A percentile compares a stretch with the other conserved stretches of the same genome.
Conservation (phyloP, 306 rosid species). For the Carpinus viminea region DNA sequence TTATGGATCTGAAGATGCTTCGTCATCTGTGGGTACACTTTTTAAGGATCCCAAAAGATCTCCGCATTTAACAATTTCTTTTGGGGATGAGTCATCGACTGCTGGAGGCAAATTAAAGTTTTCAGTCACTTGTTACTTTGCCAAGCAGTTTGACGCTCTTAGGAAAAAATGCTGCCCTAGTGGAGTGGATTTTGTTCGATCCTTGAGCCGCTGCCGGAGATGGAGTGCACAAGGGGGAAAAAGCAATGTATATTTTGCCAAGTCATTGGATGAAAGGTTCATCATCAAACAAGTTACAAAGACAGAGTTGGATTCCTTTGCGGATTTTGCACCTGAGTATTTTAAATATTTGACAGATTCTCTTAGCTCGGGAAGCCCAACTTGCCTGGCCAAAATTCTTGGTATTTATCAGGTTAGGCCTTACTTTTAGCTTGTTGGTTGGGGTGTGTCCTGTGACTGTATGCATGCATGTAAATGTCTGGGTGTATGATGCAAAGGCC, state of each 20-base stretch:
- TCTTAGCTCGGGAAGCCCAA: constrained; percentile 76
- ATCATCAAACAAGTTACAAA: constrained; percentile 89
- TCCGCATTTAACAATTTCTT: constrained; percentile 70
- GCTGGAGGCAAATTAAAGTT: constrained; percentile 78
- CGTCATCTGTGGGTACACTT: constrained; percentile 64
- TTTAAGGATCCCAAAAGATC: constrained; percentile 70
- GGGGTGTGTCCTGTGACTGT: not conserved
- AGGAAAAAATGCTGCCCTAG: constrained; percentile 86
- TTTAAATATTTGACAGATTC: constrained; percentile 80
- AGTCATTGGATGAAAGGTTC: constrained; percentile 90
- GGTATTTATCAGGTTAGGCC: constrained; percentile 85
- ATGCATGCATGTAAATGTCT: not conserved
- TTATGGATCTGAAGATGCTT: constrained; percentile 78
- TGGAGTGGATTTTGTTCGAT: constrained; percentile 78
- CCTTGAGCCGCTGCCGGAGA: constrained; percentile 83
- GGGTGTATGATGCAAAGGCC: not conserved
- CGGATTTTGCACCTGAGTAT: constrained; percentile 83
- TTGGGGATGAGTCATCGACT: constrained; percentile 63
- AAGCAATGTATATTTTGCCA: constrained; percentile 96
- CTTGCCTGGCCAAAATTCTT: constrained; percentile 94
- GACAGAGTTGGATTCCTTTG: constrained; percentile 92
- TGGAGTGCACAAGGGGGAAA: constrained; percentile 99
- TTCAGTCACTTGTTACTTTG: constrained; percentile 92
- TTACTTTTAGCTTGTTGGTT: not conserved
- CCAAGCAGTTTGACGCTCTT: constrained; percentile 81